phyloP scores from a whole-genome alignment of 371 early-diverging fungal genomes.

The Lichtheimia hyalospora region DNA sequence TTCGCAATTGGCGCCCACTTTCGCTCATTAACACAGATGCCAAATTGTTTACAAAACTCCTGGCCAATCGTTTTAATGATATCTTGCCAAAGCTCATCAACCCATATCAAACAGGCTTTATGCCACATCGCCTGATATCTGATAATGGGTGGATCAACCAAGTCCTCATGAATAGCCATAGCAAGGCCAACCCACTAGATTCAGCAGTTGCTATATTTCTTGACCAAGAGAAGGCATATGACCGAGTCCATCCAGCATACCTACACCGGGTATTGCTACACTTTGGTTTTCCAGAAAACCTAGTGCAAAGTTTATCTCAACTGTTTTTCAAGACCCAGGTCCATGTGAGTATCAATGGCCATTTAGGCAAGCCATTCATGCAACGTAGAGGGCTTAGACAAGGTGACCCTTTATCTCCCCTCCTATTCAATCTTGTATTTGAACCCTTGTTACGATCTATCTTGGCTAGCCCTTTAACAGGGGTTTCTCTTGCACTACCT shows the following conservation, averaged over 20 bases:
- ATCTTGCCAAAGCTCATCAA: not conserved
- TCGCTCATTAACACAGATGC: conserved; percentile 15
- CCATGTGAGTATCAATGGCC: conserved; percentile 22
- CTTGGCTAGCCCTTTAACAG: not conserved
- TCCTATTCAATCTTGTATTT: conserved; percentile 30
- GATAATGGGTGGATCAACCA: conserved; percentile 11
- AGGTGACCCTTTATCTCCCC: conserved; percentile 27
- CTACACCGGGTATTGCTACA: not conserved
- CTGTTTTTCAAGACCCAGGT: conserved; percentile 24
- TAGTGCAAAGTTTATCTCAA: not conserved
- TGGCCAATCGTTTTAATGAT: conserved; percentile 7
- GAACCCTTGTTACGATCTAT: conserved; percentile 24
- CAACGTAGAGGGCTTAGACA: conserved; percentile 25
- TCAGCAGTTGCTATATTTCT: conserved; percentile 9
- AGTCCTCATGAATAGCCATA: not conserved
- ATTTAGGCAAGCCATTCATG: conserved; percentile 4
- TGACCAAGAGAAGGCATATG: conserved; percentile 12
- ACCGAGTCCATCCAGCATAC: conserved; percentile 16
- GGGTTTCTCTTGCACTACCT: too few relatives aligned
- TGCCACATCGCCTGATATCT: conserved; percentile 10
- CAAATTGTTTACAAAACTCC: conserved; percentile 14
- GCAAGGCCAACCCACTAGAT: not conserved
- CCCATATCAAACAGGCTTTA: conserved; percentile 19
- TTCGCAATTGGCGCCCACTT: conserved; percentile 31
- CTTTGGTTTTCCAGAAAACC: conserved; percentile 4